Conservation (phyloP, 2,329 filamentous ascomycete species). For the Ophiostoma ulmi region DNA sequence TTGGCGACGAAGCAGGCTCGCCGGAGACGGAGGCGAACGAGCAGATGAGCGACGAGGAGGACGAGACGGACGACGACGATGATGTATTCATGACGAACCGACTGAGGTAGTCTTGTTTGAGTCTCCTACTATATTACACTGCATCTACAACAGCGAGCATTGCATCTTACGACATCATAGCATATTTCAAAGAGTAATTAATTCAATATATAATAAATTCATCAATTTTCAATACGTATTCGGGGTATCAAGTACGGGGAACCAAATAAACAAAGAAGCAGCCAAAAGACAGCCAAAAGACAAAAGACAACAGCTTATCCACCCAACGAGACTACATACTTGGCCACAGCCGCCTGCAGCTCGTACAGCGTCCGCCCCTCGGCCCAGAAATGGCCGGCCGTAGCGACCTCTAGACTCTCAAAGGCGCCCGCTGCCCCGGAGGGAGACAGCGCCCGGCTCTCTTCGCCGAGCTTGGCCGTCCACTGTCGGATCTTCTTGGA, state of each 20-base stretch:
- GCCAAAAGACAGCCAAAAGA: not conserved
- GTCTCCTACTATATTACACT: not conserved
- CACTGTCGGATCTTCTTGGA: conserved; percentile 61
- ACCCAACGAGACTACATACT: conserved; percentile 30
- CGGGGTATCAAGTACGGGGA: conserved; percentile 19
- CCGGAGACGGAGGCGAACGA: conserved; percentile 2
- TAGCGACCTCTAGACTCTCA: conserved; percentile 42
- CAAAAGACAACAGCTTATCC: not conserved
- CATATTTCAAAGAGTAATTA: not conserved
- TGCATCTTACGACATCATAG: not conserved
- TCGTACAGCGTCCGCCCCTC: conserved; percentile 40
- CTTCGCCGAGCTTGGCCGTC: conserved; percentile 46
- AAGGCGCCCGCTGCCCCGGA: conserved; percentile 27
- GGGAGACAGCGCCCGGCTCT: conserved; percentile 26
- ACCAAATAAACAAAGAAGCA: not conserved
- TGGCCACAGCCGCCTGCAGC: conserved; percentile 33
- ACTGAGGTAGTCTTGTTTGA: not conserved
- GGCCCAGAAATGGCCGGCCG: conserved; percentile 52
- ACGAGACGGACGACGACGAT: conserved; percentile 16
- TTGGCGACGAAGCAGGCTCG: not conserved
- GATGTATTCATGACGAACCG: conserved; percentile 17
- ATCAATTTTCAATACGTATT: not conserved
- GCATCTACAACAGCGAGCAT: not conserved
- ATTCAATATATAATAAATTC: not conserved
- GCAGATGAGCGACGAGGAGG: conserved; percentile 12